Conservation (phyloP, 345 rosid species). For the Eucalyptus cloeziana region DNA sequence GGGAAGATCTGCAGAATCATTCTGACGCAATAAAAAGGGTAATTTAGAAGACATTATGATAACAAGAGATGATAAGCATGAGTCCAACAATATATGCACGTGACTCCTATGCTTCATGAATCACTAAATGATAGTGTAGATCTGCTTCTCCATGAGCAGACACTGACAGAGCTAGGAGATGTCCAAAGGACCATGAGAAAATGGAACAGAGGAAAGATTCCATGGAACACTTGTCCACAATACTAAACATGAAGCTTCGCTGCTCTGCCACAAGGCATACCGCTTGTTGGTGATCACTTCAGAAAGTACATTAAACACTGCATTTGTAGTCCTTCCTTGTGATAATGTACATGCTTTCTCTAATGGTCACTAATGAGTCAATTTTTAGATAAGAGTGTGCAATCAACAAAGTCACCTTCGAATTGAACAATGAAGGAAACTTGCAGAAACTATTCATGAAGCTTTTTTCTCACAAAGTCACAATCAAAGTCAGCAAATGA, state of each 20-base stretch:
- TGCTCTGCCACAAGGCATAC: not conserved
- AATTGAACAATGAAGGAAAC: not conserved
- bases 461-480: not conserved
- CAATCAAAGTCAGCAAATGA: not conserved
- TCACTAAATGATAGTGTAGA: not conserved
- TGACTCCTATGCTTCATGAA: not conserved
- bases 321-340: constrained; percentile 83
- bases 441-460: not conserved
- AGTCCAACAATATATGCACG: not conserved
- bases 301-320: constrained; percentile 45
- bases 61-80: not conserved
- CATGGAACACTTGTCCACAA: not conserved
- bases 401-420: not conserved
- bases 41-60: not conserved
- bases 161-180: not conserved
- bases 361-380: not conserved
- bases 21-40: not conserved
- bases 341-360: not conserved
- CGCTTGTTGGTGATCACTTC: constrained; percentile 2
- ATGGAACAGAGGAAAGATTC: not conserved
- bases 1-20: not conserved
- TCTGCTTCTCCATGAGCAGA: not conserved
- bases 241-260: not conserved
- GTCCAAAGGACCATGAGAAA: not conserved
- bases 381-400: not conserved